phyloP scores from a whole-genome alignment of 1,284 basidiomycete species.

The Cystobasidium slooffiae region DNA sequence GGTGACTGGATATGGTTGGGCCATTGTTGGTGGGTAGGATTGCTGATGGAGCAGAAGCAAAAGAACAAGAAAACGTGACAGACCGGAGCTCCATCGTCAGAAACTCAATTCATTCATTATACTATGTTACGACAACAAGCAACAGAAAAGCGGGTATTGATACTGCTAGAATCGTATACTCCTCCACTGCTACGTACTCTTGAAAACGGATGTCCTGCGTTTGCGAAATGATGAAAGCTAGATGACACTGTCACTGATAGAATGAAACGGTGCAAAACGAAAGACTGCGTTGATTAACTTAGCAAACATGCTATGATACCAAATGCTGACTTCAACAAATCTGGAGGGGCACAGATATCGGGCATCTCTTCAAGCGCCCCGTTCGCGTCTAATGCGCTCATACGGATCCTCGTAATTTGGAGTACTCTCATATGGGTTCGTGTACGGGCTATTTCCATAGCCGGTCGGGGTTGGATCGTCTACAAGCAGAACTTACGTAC shows the following conservation, averaged over 20 bases:
- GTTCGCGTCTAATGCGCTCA: constrained; percentile 39
- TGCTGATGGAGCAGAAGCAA: constrained; percentile 3
- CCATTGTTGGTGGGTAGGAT: neutral
- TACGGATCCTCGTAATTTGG: constrained; percentile 44
- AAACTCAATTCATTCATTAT: neutral
- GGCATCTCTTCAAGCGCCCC: neutral
- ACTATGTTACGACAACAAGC: too few relatives aligned
- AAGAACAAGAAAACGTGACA: neutral
- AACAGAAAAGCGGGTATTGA: too few relatives aligned
- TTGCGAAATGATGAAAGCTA: too few relatives aligned
- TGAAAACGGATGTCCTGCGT: too few relatives aligned
- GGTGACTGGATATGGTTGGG: constrained; percentile 34
- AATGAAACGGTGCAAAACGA: neutral
- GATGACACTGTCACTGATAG: too few relatives aligned
- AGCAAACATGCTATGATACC: neutral
- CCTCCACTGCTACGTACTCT: too few relatives aligned
- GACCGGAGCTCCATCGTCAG: neutral
- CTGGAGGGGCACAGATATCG: neutral
- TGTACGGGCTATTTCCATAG: constrained; percentile 30
- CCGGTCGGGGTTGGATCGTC: constrained; percentile 41
- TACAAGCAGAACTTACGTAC: too few relatives aligned
- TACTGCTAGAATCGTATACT: too few relatives aligned
- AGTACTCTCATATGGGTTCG: constrained; percentile 39
- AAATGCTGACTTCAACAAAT: neutral
- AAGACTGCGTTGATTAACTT: neutral